Base-by-base conservation (phyloP, 768 basidiomycete species). In the Boletus reticulatus region DNA sequence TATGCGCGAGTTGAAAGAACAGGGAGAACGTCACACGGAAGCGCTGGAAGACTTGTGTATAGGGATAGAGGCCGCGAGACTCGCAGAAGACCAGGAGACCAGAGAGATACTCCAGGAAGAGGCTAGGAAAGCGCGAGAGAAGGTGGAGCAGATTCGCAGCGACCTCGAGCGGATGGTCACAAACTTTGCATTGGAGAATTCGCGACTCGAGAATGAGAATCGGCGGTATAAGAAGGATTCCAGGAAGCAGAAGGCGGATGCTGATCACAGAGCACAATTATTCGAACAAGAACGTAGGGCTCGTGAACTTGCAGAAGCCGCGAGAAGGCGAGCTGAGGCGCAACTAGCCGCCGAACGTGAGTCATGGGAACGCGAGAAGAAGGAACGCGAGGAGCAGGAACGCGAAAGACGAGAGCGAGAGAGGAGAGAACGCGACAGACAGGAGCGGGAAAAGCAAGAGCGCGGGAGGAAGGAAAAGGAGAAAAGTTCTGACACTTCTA, bases 21-120 rank as follows among this genome's bases (percentile, higher is more conserved):
- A 80, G 61, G 72, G 72, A 6, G 64, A 74, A 52, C 71, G 73
- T 19, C 78, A 80, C 56, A 64, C 75, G 32, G 67, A 75, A 45
- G 83, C 84, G 57, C 64, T 83, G 50, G 67, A 69, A 16, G 66
- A 67, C 0, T 67, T 86, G 14, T 72, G 76, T 57, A 55, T 67
- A 13, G 80, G 81, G 43, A 79, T 80, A 68, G 72, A 76, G 55
- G 76, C 74, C 14, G 77, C 80, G 4, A 73, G 74, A 52, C 62
- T 72, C 12, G 60, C 57, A 31, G 73, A 79, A 32, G 79, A 81
- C 53, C 76, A 77, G 50, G 80, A 78, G 59, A 78, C 75, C 3
- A 67, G 67, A 47, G 60, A 59, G 43, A 75, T 78, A 58, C 68
- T 82, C 17, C 77, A 77, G 47, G 62, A 70, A 19, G 80, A 79